Evolutionary conservation across 2,329 filamentous ascomycete species (phyloP).

Genomic region (Xylariaceae sp.): DNA sequence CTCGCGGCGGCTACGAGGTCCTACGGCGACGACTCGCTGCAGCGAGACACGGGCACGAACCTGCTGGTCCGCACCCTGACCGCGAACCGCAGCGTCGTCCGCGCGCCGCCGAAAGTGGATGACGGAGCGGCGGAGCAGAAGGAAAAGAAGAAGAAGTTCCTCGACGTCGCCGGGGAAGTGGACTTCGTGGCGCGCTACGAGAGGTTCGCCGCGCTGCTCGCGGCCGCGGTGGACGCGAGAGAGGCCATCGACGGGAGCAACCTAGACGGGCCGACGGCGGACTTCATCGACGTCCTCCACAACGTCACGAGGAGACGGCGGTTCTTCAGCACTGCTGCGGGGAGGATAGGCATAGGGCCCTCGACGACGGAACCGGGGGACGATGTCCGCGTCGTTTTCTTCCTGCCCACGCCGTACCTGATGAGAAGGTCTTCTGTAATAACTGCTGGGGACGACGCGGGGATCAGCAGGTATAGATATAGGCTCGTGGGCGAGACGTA

Average conservation of each 20-base stretch:
- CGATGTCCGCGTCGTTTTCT: neutral
- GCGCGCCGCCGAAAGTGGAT: neutral
- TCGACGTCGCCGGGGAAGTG: neutral
- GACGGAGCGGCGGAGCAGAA: neutral
- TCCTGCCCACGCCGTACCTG: neutral
- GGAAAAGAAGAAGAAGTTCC: neutral
- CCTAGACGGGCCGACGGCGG: neutral
- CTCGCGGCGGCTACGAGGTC: neutral
- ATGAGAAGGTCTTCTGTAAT: too few relatives aligned
- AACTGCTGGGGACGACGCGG: too few relatives aligned
- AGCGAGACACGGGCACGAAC: neutral
- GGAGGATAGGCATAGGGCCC: neutral
- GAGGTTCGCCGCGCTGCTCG: neutral
- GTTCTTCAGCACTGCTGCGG: neutral
- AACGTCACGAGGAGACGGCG: neutral
- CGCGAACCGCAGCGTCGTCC: neutral
- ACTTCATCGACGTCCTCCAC: neutral
- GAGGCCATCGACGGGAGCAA: neutral
- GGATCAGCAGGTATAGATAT: neutral
- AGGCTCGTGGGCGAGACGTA: neutral
- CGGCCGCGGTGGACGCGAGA: neutral
- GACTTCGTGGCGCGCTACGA: neutral
- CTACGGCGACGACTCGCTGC: neutral
- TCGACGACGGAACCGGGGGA: neutral
- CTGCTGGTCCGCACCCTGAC: neutral